phyloP scores from a whole-genome alignment of 2,329 filamentous ascomycete species.

The Leptoxyphium fumago region DNA sequence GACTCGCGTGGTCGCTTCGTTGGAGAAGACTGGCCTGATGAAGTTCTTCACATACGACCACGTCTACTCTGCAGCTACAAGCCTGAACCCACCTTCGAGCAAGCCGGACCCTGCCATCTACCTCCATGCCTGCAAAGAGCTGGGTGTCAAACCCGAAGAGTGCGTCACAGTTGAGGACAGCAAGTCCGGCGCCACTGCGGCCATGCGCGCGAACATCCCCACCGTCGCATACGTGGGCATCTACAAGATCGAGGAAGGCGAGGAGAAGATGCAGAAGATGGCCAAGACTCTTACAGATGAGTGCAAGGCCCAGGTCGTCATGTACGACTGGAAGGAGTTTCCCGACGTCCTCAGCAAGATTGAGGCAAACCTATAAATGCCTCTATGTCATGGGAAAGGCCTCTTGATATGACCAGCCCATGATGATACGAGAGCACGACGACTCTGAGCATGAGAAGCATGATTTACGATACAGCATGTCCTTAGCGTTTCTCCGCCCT shows the following conservation, averaged over 20 bases:
- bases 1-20: slow-evolving; percentile 59
- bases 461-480: not conserved
- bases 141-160: slow-evolving; percentile 57
- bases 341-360: slow-evolving; percentile 33
- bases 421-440: no score
- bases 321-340: slow-evolving; percentile 40
- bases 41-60: slow-evolving; percentile 63
- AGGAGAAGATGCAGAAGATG: slow-evolving; percentile 42
- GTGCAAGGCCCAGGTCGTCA: slow-evolving; percentile 33
- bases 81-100: slow-evolving; percentile 62
- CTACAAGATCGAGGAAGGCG: slow-evolving; percentile 51
- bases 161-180: slow-evolving; percentile 77
- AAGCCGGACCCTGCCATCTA: slow-evolving; percentile 90
- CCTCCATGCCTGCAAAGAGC: slow-evolving; percentile 56
- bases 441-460: not conserved
- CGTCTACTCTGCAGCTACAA: slow-evolving; percentile 71
- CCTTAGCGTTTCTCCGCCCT: not conserved
- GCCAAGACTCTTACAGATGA: slow-evolving; percentile 33
- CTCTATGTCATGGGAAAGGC: no score
- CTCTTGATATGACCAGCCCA: no score
- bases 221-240: slow-evolving; percentile 76
- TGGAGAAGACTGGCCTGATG: slow-evolving; percentile 65
- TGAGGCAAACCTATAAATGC: slow-evolving; percentile 14
- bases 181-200: slow-evolving; percentile 68
- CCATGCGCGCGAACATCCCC: slow-evolving; percentile 62